These are phyloP conservation scores for Chrysosphaeria jannelii DNA, from an alignment of 2,329 filamentous ascomycete genomes.

Conservation along the genomic window DNA sequence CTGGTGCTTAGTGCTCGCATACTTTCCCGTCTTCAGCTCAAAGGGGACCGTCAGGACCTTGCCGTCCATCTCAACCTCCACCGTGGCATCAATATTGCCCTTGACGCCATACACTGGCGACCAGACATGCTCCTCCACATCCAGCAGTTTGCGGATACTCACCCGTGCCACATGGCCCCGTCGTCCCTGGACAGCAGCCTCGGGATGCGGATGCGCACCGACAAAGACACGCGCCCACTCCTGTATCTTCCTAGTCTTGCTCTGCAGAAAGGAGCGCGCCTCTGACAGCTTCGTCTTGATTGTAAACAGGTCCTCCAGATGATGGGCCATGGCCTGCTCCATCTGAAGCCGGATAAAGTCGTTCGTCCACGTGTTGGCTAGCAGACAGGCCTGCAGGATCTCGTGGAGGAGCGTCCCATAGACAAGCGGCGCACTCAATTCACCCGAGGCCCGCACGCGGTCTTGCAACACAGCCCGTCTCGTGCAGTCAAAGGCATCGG, in stretches of 20 bases:
- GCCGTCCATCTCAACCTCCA: slow-evolving; percentile 43
- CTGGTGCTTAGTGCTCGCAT: slow-evolving; percentile 52
- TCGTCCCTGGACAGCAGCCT: slow-evolving; percentile 50
- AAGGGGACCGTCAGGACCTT: slow-evolving; percentile 57
- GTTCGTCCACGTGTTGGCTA: slow-evolving; percentile 53
- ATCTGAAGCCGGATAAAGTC: slow-evolving; percentile 36
- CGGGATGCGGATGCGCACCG: slow-evolving; percentile 31
- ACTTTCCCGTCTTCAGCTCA: slow-evolving; percentile 83
- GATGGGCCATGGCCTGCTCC: slow-evolving; percentile 35
- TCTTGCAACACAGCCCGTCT: slow-evolving; percentile 83
- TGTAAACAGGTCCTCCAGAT: slow-evolving; percentile 70
- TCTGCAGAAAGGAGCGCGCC: slow-evolving; percentile 50
- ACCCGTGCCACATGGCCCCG: slow-evolving; percentile 48
- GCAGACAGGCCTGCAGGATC: slow-evolving; percentile 72
- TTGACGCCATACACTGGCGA: slow-evolving; percentile 93
- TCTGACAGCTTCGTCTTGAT: slow-evolving; percentile 46
- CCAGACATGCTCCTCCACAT: slow-evolving; percentile 96
- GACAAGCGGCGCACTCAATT: slow-evolving; percentile 49
- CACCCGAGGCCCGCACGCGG: slow-evolving; percentile 68
- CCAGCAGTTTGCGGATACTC: slow-evolving; percentile 67
- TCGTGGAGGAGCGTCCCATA: slow-evolving; percentile 90
- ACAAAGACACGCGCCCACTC: slow-evolving; percentile 68
- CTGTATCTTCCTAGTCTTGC: slow-evolving; percentile 56
- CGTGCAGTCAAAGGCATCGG: slow-evolving; percentile 83
- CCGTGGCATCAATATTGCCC: slow-evolving; percentile 89